A percentile compares a stretch with the other conserved stretches of the same genome.
Evolutionary conservation across 768 basidiomycete genomes (phyloP).

Genomic region (Mycena haematopus): DNA sequence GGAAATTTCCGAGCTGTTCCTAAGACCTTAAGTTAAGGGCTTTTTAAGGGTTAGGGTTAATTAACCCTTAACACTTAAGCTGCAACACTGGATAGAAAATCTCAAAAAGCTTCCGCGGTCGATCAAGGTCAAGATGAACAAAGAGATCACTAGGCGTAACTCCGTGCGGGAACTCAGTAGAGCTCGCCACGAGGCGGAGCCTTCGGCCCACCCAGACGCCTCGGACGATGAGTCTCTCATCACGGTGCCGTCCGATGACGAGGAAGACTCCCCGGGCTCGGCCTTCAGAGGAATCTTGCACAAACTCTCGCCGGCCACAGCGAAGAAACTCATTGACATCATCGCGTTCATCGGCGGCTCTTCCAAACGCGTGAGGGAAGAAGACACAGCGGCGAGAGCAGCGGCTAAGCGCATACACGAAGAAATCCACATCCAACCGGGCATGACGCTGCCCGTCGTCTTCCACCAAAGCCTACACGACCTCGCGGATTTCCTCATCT

Average conservation of each 20-base stretch:
- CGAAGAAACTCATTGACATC: not conserved
- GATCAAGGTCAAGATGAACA: too few relatives aligned
- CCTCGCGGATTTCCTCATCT: not conserved
- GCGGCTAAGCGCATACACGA: not conserved
- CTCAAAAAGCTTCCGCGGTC: too few relatives aligned
- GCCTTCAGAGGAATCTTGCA: not conserved
- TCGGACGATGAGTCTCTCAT: not conserved
- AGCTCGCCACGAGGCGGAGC: too few relatives aligned
- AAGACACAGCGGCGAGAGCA: not conserved
- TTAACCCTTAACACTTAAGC: too few relatives aligned
- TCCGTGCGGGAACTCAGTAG: too few relatives aligned
- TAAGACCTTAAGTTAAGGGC: too few relatives aligned
- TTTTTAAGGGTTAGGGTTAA: too few relatives aligned
- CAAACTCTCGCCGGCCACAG: not conserved
- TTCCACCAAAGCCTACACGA: too few relatives aligned
- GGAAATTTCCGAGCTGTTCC: too few relatives aligned
- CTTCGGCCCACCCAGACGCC: too few relatives aligned
- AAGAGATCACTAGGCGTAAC: too few relatives aligned
- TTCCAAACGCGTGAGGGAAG: not conserved
- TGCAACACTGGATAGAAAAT: too few relatives aligned
- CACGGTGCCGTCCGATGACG: not conserved
- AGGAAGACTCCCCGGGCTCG: not conserved
- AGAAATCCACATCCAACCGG: not conserved
- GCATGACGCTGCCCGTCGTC: not conserved
- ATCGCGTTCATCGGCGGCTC: not conserved